Conservation (phyloP, 805 yeast genomes). For the Clavispora santaluciae region DNA sequence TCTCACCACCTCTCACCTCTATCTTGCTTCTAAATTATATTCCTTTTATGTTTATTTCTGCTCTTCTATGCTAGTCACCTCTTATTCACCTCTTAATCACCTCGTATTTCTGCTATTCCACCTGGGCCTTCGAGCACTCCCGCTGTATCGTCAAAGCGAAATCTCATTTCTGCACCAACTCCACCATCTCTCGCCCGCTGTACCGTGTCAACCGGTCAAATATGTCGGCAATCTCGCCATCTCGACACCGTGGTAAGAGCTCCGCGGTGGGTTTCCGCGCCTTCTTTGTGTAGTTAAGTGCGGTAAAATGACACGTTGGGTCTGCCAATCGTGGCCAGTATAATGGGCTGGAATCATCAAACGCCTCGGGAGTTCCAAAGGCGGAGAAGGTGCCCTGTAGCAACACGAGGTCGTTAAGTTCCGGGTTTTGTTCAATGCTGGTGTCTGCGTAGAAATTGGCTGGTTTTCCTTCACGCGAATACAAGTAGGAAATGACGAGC, state of each 20-base stretch:
- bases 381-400: constrained; percentile 48
- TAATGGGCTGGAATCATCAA: constrained; percentile 11
- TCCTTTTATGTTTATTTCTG: too few species aligned
- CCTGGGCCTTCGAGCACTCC: background rate
- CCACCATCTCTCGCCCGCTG: constrained; percentile 1
- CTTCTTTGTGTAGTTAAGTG: constrained; percentile 19
- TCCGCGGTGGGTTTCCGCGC: constrained; percentile 13
- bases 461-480: constrained; percentile 27
- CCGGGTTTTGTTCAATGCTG: constrained; percentile 16
- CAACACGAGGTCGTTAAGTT: constrained; percentile 52
- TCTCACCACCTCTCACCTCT: too few species aligned
- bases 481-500: constrained; percentile 51
- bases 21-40: too few species aligned
- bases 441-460: constrained; percentile 25
- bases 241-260: constrained; percentile 34
- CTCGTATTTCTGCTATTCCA: too few species aligned
- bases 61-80: too few species aligned
- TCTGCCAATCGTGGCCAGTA: constrained; percentile 35
- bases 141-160: background rate
- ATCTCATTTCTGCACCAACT: background rate
- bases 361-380: constrained; percentile 60
- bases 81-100: too few species aligned
- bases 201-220: constrained; percentile 13
- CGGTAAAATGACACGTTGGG: constrained; percentile 25
- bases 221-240: constrained; percentile 5